A percentile compares a stretch with the other conserved stretches of the same genome.
These are phyloP conservation scores for Phytomonas sp. DNA, from an alignment of 208 protist genomes.

Conservation along the genomic window DNA sequence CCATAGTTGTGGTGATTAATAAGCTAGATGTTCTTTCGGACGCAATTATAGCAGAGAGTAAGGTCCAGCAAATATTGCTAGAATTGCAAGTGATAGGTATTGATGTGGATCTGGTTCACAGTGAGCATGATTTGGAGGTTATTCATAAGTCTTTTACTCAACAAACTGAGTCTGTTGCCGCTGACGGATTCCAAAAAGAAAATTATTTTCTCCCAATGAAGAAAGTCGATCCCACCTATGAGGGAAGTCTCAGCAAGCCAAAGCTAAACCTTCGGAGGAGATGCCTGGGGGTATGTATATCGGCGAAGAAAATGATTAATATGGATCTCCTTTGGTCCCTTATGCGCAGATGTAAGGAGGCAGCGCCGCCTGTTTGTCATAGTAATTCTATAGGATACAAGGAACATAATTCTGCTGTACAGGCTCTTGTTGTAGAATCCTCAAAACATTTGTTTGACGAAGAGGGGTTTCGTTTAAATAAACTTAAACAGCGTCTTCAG, in stretches of 20 bases:
- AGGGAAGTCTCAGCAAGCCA: constrained; percentile 53
- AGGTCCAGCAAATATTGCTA: constrained; percentile 28
- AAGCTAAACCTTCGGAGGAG: constrained; percentile 56
- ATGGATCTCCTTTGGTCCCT: constrained; percentile 61
- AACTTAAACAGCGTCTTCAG: constrained; percentile 39
- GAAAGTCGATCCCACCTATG: constrained; percentile 45
- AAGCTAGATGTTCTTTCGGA: constrained; percentile 82
- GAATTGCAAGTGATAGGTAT: constrained; percentile 58
- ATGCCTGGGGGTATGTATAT: constrained; percentile 76
- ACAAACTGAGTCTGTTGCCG: neutral
- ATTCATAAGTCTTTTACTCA: constrained; percentile 6
- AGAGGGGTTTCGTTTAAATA: constrained; percentile 67
- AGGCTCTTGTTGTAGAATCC: constrained; percentile 78
- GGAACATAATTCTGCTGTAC: constrained; percentile 58
- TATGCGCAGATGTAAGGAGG: constrained; percentile 32
- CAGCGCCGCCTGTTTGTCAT: constrained; percentile 34
- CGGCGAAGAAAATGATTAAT: constrained; percentile 38
- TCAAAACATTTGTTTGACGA: constrained; percentile 89
- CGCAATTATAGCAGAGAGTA: constrained; percentile 25
- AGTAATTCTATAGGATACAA: constrained; percentile 28
- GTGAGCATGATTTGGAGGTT: constrained; percentile 24
- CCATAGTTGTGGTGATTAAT: constrained; percentile 80
- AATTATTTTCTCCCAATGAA: constrained; percentile 62
- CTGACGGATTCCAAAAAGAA: neutral
- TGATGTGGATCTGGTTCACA: constrained; percentile 50